Conservation (phyloP, 148 eudicot species). For the Persicaria maculosa region DNA sequence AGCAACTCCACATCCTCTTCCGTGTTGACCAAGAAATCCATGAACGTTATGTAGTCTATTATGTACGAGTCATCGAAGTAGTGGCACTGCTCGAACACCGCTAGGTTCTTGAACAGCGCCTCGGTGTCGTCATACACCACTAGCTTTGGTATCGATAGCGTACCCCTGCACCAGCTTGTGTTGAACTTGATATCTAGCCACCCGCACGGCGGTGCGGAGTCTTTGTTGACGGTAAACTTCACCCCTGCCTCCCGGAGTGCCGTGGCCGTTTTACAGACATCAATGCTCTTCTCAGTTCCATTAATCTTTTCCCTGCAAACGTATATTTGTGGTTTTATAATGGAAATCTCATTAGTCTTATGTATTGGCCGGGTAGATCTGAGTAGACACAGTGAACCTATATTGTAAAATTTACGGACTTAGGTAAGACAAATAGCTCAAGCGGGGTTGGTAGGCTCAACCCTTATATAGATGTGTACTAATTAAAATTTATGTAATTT, state of each 20-base stretch:
- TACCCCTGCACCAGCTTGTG: conserved; percentile 1
- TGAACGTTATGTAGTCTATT: conserved; percentile 16
- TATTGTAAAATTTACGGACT: too few relatives aligned
- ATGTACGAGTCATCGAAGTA: conserved; percentile 20
- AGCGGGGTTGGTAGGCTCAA: too few relatives aligned
- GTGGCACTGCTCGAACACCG: conserved; percentile 19
- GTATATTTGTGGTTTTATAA: not conserved
- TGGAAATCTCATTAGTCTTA: not conserved
- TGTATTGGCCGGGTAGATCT: not conserved
- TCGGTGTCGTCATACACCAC: conserved; percentile 7
- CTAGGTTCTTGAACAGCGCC: conserved; percentile 14
- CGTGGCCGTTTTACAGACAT: conserved; percentile 8
- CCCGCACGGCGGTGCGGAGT: not conserved
- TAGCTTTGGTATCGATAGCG: conserved; percentile 18
- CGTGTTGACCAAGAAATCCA: conserved; percentile 19
- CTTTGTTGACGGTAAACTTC: conserved; percentile 10
- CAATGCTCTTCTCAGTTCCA: not conserved
- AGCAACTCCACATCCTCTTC: conserved; percentile 20
- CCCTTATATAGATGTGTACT: too few relatives aligned
- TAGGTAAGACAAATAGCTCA: too few relatives aligned
- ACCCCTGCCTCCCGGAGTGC: conserved; percentile 24
- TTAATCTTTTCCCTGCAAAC: not conserved
- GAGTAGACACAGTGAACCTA: too few relatives aligned
- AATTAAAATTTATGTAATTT: too few relatives aligned
- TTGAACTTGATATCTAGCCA: conserved; percentile 13